Percentiles rank a stretch among this genome's conserved stretches.
These are phyloP conservation scores for Alternaria burnsii DNA, from an alignment of 2,329 filamentous ascomycete species.

Conservation along the genomic window DNA sequence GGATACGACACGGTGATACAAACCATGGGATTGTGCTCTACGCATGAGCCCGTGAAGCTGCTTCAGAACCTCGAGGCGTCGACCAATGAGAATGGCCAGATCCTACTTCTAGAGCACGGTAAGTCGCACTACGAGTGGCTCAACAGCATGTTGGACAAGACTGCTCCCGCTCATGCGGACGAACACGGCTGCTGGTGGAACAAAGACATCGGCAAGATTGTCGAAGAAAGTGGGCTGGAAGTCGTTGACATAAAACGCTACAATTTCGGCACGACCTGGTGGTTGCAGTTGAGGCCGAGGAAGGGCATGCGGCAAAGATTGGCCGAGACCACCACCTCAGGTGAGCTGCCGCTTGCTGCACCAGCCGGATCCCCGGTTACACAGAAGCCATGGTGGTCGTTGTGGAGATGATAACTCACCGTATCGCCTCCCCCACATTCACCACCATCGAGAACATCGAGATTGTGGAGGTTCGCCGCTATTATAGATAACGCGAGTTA, in stretches of 20 bases:
- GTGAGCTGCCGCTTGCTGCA: conserved; percentile 26
- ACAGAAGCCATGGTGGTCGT: conserved; percentile 46
- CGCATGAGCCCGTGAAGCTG: conserved; percentile 54
- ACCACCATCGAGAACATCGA: conserved; percentile 11
- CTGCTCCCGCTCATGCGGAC: conserved; percentile 58
- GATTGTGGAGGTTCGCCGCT: conserved; percentile 15
- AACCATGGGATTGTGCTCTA: conserved; percentile 62
- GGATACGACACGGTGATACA: conserved; percentile 61
- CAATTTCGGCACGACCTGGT: conserved; percentile 61
- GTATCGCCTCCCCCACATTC: conserved; percentile 22
- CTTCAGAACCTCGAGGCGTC: conserved; percentile 56
- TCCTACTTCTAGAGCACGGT: conserved; percentile 61
- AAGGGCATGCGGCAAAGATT: conserved; percentile 38
- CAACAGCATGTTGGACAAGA: conserved; percentile 57
- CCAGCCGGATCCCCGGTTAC: conserved; percentile 26
- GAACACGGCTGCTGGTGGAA: conserved; percentile 63
- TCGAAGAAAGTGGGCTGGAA: conserved; percentile 58
- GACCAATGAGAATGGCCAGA: conserved; percentile 54
- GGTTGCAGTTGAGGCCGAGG: conserved; percentile 57
- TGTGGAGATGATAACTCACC: conserved; percentile 43
- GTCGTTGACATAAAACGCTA: conserved; percentile 56
- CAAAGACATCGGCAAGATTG: conserved; percentile 60
- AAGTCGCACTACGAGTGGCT: conserved; percentile 58
- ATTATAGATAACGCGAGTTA: conserved; percentile 1
- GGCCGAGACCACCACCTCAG: conserved; percentile 15